Base-by-base conservation (phyloP, 202 grass and related monocot species). In the Eragrostis tef region DNA sequence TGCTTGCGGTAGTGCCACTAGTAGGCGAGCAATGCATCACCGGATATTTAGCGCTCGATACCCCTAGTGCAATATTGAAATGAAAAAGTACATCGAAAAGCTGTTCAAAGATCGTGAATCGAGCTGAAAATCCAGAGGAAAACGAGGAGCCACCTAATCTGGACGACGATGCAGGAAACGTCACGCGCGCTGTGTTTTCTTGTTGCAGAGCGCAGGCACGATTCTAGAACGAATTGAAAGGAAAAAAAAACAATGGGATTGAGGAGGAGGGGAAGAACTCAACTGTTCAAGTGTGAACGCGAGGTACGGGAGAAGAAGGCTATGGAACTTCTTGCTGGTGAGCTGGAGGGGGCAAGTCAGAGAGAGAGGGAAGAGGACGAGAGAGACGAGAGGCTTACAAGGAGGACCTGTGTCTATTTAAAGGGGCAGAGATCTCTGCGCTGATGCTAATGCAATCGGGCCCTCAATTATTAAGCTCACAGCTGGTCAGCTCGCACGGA, bases 401-500 rank as follows among this genome's bases (percentile, higher is more conserved):
- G 36, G 44, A 53, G 43, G 73, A 73, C 72, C 17, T 45, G 66
- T 46, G 72, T 73, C 41, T 62, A 86, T 89, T 89, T 89, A 68
- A 86, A 86, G 73, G 64, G 39, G 4, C 6, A 68, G 6, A 44
- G 29, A 44, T 73, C 57, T 60, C 50, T 60, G 72, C 12, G 78
- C 48, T 64, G 78, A 77, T 58, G 56, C 77, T 16, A 58, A 22
- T 17, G 87, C 50, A 49, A 62, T 75, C 36, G 54, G 48, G 54
- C 61, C 49, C 70, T 75, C 64, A 77, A 71, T 89, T 50, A 89
- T 84, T 83, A 79, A 25, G 62, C 26, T 9, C 79, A 24, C 87
- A 56, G 77, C 39, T 70, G 72, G 87, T 76, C 77, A 71, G 87
- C 52, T 22, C 19, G 77, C 65, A 82, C 66, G 78, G 87, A 73